phyloP scores from a whole-genome alignment of 2,329 filamentous ascomycete genomes.

The Epichloe typhina region DNA sequence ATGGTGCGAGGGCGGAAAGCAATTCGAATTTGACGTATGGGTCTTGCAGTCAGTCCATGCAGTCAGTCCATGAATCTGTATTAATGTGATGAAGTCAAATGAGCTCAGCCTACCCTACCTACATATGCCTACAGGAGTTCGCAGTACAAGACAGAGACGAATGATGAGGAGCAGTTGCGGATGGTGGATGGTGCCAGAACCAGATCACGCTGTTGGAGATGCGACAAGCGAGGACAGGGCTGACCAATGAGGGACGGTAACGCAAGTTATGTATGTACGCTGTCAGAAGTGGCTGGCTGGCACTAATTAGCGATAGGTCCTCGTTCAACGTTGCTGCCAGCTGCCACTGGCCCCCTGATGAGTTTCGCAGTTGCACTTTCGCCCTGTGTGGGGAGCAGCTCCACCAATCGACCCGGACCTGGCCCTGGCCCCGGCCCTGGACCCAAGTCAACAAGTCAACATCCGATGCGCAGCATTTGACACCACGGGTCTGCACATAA shows the following conservation, averaged over 20 bases:
- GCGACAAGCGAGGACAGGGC: not conserved
- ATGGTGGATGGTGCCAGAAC: not conserved
- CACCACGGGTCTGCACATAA: not conserved
- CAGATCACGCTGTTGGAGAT: not conserved
- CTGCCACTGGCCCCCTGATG: not conserved
- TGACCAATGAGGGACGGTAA: not conserved
- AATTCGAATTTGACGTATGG: no score
- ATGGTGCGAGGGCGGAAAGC: no score
- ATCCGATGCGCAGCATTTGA: not conserved
- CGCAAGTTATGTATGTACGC: no score
- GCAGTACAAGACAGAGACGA: not conserved
- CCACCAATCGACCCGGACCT: no score
- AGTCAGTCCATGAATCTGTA: no score
- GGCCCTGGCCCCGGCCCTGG: not conserved
- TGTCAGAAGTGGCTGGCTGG: not conserved
- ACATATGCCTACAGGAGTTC: no score
- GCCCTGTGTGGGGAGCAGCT: not conserved
- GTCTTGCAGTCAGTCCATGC: no score
- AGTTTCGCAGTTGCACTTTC: not conserved
- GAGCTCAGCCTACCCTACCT: no score
- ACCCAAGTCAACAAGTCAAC: not conserved
- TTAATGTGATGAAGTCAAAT: no score
- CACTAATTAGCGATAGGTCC: not conserved
- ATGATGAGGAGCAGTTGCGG: not conserved
- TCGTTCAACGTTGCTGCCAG: no score